Evolutionary conservation across 139 green algal genomes (phyloP).

Genomic region (Monoraphidium neglectum): DNA sequence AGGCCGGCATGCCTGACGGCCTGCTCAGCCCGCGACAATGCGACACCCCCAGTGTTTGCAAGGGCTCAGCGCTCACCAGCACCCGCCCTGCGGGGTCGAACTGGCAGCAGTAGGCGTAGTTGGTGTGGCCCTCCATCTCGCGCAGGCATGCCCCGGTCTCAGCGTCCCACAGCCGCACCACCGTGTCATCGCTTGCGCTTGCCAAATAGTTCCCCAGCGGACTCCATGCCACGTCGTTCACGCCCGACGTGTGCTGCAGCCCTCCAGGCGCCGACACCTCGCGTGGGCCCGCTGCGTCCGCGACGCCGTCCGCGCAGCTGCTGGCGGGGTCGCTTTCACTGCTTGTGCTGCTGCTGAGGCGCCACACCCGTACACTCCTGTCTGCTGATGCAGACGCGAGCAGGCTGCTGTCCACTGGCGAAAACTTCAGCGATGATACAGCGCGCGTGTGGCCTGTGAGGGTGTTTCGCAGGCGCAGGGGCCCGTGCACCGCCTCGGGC

Average conservation of each 20-base stretch:
- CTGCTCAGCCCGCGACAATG: no score
- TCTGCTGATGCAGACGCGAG: constrained; percentile 79
- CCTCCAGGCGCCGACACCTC: constrained; percentile 23
- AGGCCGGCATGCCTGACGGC: no score
- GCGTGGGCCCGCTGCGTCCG: constrained; percentile 13
- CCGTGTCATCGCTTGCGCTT: constrained; percentile 70
- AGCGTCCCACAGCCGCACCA: constrained; percentile 55
- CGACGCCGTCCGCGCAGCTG: no score
- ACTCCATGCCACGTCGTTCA: constrained; percentile 86
- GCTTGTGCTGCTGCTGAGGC: constrained; percentile 3
- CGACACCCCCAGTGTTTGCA: no score
- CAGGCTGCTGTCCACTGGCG: neutral
- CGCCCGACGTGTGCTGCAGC: constrained; percentile 61
- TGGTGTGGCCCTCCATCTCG: constrained; percentile 78
- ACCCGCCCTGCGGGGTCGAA: constrained; percentile 80
- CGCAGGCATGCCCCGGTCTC: constrained; percentile 58
- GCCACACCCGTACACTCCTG: constrained; percentile 71
- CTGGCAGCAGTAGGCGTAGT: constrained; percentile 85
- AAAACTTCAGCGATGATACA: constrained; percentile 13
- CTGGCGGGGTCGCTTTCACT: no score
- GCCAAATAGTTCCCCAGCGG: constrained; percentile 58
- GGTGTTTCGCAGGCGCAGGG: neutral
- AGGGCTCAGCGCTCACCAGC: constrained; percentile 54
- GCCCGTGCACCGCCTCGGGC: no score
- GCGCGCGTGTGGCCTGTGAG: constrained; percentile 17